Evolutionary conservation across 148 eudicot species (phyloP), one percentile per base, ranked within the genome.

Genomic region (Polygonum aviculare): DNA sequence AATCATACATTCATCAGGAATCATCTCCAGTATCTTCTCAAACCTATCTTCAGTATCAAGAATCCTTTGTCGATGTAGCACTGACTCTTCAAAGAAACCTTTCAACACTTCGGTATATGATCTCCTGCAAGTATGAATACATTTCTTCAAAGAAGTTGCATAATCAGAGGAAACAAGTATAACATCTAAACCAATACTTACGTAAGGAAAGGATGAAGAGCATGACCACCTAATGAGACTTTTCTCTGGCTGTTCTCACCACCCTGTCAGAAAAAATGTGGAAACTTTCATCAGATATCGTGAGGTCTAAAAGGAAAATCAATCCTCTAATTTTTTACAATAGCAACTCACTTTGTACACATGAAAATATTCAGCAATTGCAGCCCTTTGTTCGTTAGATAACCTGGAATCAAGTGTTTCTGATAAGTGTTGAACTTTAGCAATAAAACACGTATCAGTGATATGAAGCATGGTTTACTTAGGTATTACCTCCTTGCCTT

Each of bases 1-100:
- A 52, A 62, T 15, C 86, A 45, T 87, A 93, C 97, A 84, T 85
- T 89, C 90, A 85, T 95, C 99, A 77, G 96, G 96, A 84, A 95
- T 90, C 92, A 88, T 89, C 73, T 89, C 94, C 60, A 95, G 77
- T 49, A 95, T 82, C 87, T 89, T 93, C 83, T 90, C 96, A 83
- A 82, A 95, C 81, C 94, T 84, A 52, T 89, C 90, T 80, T 88
- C 94, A 40, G 82, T 69, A 44, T 90, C 85, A 74, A 95, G 84
- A 48, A 95, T 80, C 54, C 87, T 83, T 82, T 93, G 97, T 70
- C 87, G 83, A 31, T 60, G 45, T 49, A 90, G 82, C 77, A 86
- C 79, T 75, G 86, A 87, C 75, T 81, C 83, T 82, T 92, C 94
- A 45, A 92, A 95, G 74, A 82, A 86, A 26, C 59, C 78, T 82